These are phyloP conservation scores for Tuber melanosporum DNA, from an alignment of 495 filamentous ascomycete genomes.

Conservation along the genomic window DNA sequence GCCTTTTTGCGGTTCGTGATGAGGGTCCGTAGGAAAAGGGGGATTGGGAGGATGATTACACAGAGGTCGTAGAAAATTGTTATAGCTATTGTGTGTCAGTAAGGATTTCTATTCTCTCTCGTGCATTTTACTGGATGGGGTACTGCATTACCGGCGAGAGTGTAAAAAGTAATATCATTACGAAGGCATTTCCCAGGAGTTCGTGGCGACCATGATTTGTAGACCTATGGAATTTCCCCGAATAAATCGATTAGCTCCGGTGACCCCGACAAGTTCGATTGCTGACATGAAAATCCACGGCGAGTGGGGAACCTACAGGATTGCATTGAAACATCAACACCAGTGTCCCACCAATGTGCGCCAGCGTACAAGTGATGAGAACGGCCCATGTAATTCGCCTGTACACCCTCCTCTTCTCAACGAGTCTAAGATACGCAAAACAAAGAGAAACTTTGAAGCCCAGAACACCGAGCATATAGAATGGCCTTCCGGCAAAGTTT, in stretches of 20 bases:
- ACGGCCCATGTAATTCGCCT: slow-evolving; percentile 48
- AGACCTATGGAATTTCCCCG: slow-evolving; percentile 40
- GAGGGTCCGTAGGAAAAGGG: slow-evolving; percentile 50
- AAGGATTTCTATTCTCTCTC: neutral
- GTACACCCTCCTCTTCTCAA: slow-evolving; percentile 48
- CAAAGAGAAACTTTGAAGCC: slow-evolving; percentile 58
- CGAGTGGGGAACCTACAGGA: slow-evolving; percentile 43
- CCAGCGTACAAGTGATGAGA: slow-evolving; percentile 45
- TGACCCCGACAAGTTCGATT: neutral
- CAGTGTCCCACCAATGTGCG: slow-evolving; percentile 50
- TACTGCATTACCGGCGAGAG: slow-evolving; percentile 42
- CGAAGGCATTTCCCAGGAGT: slow-evolving; percentile 49
- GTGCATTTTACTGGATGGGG: neutral
- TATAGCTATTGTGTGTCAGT: slow-evolving; percentile 37
- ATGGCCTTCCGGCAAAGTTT: slow-evolving; percentile 55
- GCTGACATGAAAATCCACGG: neutral
- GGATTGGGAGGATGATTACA: slow-evolving; percentile 52
- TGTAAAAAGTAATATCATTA: slow-evolving; percentile 51
- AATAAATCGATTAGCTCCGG: neutral
- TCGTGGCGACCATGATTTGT: slow-evolving; percentile 48
- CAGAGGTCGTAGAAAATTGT: slow-evolving; percentile 52
- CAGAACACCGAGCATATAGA: slow-evolving; percentile 55
- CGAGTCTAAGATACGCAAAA: slow-evolving; percentile 52
- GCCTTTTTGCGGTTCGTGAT: slow-evolving; percentile 50
- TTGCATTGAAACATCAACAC: slow-evolving; percentile 52